Base-by-base conservation (phyloP, 257 asterid genomes). In the Osmanthus fragrans region DNA sequence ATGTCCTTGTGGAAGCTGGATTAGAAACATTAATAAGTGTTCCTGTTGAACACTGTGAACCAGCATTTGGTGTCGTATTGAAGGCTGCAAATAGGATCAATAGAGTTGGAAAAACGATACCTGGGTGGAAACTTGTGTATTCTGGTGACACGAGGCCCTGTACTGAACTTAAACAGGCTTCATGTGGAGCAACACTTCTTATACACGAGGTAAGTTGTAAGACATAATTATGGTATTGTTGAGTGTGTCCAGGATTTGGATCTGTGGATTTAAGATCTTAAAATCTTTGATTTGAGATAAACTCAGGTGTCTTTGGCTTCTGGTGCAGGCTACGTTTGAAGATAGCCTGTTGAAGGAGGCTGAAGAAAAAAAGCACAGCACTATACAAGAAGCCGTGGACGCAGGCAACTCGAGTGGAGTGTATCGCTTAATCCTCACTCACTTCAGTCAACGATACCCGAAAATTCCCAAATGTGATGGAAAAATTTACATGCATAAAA, bases 111-210 rank as follows among this genome's bases (percentile, higher is more conserved):
- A 93, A 91, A 73, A 86, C 80, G 60, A 85, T 90, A 36, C 97
- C 98, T 0, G 98, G 99, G 30, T 95, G 99, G 98, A 93, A 93
- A 82, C 75, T 95, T 60, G 99, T 89, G 69, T 95, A 95, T 89
- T 95, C 99, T 3, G 99, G 99, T 7, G 99, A 95, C 82, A 95
- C 99, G 42, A 81, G 98, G 83, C 99, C 99, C 15, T 95, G 99
- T 85, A 91, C 90, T 3, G 96, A 91, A 79, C 89, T 91, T 37
- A 86, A 89, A 68, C 75, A 82, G 79, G 97, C 97, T 27, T 81
- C 98, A 6, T 82, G 58, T 1, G 93, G 93, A 12, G 99, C 97
- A 18, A 93, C 98, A 5, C 90, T 93, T 80, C 96, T 95, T 63
- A 91, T 95, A 80, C 97, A 95, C 7, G 98, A 92, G 96, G 96